A percentile compares a stretch with the other conserved stretches of the same genome.
These are phyloP conservation scores for Excoecaria cochinchinensis DNA, from an alignment of 345 rosid species.

Conservation along the genomic window DNA sequence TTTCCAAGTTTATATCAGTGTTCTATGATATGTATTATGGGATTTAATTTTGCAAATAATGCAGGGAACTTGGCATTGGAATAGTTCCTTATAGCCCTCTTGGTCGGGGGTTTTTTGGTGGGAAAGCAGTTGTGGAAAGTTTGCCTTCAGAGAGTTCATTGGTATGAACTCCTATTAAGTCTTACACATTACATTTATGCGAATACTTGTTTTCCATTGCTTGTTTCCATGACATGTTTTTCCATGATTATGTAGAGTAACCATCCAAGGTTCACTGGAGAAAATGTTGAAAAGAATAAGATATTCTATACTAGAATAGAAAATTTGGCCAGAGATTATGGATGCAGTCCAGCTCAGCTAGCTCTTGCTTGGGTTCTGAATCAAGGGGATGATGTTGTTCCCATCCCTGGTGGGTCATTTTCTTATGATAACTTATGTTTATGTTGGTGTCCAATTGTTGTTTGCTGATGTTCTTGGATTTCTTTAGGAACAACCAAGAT, in stretches of 20 bases:
- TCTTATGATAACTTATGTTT: no score
- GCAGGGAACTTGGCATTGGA: constrained; percentile 27
- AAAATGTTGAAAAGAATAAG: constrained; percentile 34
- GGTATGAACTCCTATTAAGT: neutral
- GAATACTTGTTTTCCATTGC: neutral
- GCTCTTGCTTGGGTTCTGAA: constrained; percentile 48
- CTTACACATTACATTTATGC: neutral
- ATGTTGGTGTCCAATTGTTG: neutral
- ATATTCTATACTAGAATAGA: constrained; percentile 26
- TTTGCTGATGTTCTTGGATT: neutral
- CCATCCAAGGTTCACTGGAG: constrained; percentile 33
- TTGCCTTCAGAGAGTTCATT: constrained; percentile 1
- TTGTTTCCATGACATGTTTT: no score
- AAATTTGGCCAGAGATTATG: constrained; percentile 32
- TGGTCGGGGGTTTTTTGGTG: constrained; percentile 30
- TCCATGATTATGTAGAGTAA: neutral
- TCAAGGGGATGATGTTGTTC: constrained; percentile 43
- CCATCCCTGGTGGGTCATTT: constrained; percentile 13
- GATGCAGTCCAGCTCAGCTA: constrained; percentile 41
- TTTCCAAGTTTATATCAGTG: no score
- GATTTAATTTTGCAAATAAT: neutral
- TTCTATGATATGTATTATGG: neutral
- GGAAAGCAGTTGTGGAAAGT: constrained; percentile 20
- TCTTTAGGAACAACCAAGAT: neutral
- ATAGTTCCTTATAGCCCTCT: constrained; percentile 25